Evolutionary conservation across 805 yeast genomes (phyloP), one percentile per base, ranked within the genome.

Genomic region (Clavispora carvajalis): DNA sequence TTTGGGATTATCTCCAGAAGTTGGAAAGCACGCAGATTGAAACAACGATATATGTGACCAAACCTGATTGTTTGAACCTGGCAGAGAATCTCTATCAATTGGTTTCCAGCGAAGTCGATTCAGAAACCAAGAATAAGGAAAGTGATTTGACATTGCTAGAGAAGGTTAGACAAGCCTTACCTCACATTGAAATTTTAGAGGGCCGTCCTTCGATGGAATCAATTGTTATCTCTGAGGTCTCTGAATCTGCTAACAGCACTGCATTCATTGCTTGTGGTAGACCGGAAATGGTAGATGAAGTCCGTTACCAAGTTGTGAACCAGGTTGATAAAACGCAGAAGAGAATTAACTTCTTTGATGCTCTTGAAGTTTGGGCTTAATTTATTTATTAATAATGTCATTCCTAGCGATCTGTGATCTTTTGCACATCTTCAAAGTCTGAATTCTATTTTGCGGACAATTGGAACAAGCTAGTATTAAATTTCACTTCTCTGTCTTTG

Each of bases 1-100:
- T 62, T 42, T 37, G 36, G 28, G 41, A 54, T 3, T 59, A 62
- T 24, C 47, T 64, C 34, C 45, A 41, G 33, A 36, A 36, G 7
- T 40, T 60, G 25, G 33, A 41, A 16, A 38, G 36, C 13, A 53
- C 52, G n/a, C 51, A 47, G 37, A 60, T 55, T 42, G 58, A 63
- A 4, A 48, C 62, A 8, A 62, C 63, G 4, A 39, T 73, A 5
- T 71, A 65, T 40, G 44, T 71, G 25, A 72, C 76, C 1, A 58
- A 70, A 42, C 69, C 70, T 8, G 45, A 47, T 31, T 22, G 13
- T 16, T 16, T 22, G 11, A 36, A 17, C 9, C 41, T 33, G 7
- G 16, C 40, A 9, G 43, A 41, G 23, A 40, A 41, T 5, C 34
- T 31, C 9, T 11, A 33, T 8, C 19, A 39, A 7, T 23, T 35